Base-by-base conservation (phyloP, 208 protist species). In the Porcisia deanei region DNA sequence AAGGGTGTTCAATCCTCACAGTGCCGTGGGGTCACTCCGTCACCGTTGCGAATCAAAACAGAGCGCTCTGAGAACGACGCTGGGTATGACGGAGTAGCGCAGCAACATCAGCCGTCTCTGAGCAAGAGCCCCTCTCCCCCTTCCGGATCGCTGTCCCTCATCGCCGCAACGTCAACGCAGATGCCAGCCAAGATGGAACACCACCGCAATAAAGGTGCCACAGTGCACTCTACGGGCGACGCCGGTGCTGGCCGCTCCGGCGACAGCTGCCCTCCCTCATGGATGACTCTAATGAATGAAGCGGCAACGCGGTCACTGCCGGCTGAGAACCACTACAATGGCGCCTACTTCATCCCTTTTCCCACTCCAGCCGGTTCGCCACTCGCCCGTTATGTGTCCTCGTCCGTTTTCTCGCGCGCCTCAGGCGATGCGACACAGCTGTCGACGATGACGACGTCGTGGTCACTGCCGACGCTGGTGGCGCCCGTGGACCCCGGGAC, bases 321-420 rank as follows among this genome's bases (percentile, higher is more conserved):
- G 66, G 30, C 9, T 12, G 66, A 5, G 10, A 39, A 65, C 57
- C 9, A 6, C 1, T 75, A 75, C 43, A 78, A 77, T 30, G 78
- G 78, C 41, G 73, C 73, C 25, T 82, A 82, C 60, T 43, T 82
- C 10, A 55, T 75, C 6, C 78, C 78, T 22, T 70, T 58, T 41
- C 60, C 73, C 67, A 75, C 73, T 25, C 72, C 73, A 3, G 16
- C 66, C 6, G 78, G 78, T 20, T 72, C 78, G 6, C 78, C 78
- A 7, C 64, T 82, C 57, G 66, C 73, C 4, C 78, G 78, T 58
- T 82, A 82, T 67, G 18, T 45, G 10, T 82, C 78, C 22, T 43
- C 37, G 52, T 30, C 45, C 10, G 14, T 25, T 45, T 25, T 22
- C 14, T 37, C 30, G 49, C 66, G 30, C 43, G 34, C 25, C 66